Percentiles rank a stretch among this genome's conserved stretches.
Conservation (phyloP, 306 rosid genomes). For the Elaeagnus macrophylla region DNA sequence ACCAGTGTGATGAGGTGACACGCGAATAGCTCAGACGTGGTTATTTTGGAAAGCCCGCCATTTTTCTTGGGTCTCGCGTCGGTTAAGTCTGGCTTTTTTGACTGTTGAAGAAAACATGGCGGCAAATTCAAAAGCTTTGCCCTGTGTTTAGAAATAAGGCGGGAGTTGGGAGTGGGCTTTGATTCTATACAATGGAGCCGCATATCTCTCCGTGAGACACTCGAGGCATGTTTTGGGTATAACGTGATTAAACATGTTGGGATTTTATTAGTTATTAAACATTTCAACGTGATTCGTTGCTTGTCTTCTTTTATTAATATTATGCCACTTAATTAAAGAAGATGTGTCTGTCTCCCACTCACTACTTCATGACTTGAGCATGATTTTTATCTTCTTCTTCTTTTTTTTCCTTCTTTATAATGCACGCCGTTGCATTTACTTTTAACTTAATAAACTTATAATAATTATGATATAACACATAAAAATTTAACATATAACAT, state of each 20-base stretch:
- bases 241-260: constrained; percentile 23
- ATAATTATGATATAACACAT: too few relatives aligned
- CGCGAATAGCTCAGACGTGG: constrained; percentile 22
- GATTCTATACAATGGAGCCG: constrained; percentile 31
- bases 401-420: too few relatives aligned
- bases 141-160: too few relatives aligned
- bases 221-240: constrained; percentile 22
- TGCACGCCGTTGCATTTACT: too few relatives aligned
- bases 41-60: constrained; percentile 32
- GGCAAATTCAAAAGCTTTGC: constrained; percentile 32
- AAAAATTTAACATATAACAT: too few relatives aligned
- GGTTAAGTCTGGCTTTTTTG: constrained; percentile 28
- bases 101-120: constrained; percentile 35
- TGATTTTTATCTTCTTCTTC: too few relatives aligned
- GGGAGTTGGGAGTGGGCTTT: neutral
- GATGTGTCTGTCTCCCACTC: too few relatives aligned
- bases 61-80: neutral
- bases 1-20: constrained; percentile 2
- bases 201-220: constrained; percentile 32
- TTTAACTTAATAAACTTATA: too few relatives aligned
- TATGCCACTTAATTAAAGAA: too few relatives aligned
- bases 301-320: too few relatives aligned
- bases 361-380: too few relatives aligned
- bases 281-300: too few relatives aligned
- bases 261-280: neutral